Evolutionary conservation across 2,329 filamentous ascomycete genomes (phyloP).

Genomic region (Fusarium equiseti): DNA sequence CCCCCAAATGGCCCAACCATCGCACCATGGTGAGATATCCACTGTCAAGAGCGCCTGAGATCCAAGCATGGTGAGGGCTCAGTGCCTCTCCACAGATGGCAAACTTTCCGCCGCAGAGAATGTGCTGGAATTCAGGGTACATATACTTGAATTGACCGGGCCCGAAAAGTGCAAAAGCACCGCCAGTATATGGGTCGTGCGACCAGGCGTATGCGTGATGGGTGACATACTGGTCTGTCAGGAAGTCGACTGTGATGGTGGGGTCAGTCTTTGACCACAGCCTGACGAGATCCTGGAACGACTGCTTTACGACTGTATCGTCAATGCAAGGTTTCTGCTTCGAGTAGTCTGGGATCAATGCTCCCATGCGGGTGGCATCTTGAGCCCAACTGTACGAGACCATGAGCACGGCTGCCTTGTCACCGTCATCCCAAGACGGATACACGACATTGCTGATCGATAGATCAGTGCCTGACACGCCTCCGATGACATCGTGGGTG

Average conservation of each 20-base stretch:
- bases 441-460: constrained; percentile 25
- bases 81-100: constrained; percentile 55
- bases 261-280: constrained; percentile 9
- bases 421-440: constrained; percentile 23
- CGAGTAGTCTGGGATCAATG: constrained; percentile 20
- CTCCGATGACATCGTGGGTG: background rate
- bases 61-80: constrained; percentile 56
- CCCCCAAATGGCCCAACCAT: background rate
- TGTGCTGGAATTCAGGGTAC: constrained; percentile 49
- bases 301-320: constrained; percentile 15
- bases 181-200: constrained; percentile 50
- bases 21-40: constrained; percentile 34
- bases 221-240: constrained; percentile 17
- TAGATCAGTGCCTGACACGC: constrained; percentile 10
- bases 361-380: constrained; percentile 33
- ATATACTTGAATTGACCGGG: constrained; percentile 55
- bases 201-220: constrained; percentile 56
- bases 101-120: constrained; percentile 47
- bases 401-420: constrained; percentile 22
- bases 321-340: constrained; percentile 4
- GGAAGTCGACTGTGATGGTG: background rate
- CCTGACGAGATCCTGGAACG: constrained; percentile 24
- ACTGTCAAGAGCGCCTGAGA: constrained; percentile 54
- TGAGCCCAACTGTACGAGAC: constrained; percentile 37
- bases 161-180: constrained; percentile 57